Conservation (phyloP, 331 rosid species). For the Spiraea crenata region DNA sequence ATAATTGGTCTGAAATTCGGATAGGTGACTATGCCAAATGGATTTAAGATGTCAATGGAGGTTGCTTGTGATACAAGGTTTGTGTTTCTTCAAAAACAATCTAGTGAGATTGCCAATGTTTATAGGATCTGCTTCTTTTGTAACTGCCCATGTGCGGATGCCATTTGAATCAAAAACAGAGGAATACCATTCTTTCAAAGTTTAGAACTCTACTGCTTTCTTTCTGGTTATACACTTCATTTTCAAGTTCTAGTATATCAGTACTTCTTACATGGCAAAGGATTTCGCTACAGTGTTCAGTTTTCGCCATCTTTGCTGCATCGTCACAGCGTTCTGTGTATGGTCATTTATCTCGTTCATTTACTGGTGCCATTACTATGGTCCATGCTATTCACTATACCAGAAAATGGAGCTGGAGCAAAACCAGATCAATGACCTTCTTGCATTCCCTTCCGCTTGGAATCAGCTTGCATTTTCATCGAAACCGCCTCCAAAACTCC, state of each 20-base stretch:
- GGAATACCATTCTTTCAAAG: not conserved
- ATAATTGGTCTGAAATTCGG: not conserved
- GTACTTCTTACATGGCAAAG: constrained; percentile 45
- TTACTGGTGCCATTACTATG: constrained; percentile 46
- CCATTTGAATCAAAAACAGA: constrained; percentile 15
- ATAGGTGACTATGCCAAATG: not conserved
- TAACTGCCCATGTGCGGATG: constrained; percentile 29
- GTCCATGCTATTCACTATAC: constrained; percentile 33
- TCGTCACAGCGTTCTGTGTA: constrained; percentile 31
- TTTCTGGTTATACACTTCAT: not conserved
- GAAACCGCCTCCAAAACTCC: constrained; percentile 40
- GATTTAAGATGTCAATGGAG: constrained; percentile 4
- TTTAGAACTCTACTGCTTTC: not conserved
- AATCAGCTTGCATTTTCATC: constrained; percentile 50
- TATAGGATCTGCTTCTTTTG: constrained; percentile 6
- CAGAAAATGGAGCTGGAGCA: constrained; percentile 33
- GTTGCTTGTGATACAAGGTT: constrained; percentile 29
- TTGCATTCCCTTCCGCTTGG: constrained; percentile 62
- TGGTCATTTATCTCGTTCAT: constrained; percentile 39
- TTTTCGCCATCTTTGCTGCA: constrained; percentile 35
- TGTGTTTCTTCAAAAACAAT: constrained; percentile 10
- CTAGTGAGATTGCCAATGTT: constrained; percentile 13
- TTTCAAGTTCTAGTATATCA: not conserved
- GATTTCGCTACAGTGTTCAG: constrained; percentile 30
- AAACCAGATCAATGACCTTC: constrained; percentile 39